phyloP scores from a whole-genome alignment of 768 basidiomycete genomes.

The Phallus indusiatus region DNA sequence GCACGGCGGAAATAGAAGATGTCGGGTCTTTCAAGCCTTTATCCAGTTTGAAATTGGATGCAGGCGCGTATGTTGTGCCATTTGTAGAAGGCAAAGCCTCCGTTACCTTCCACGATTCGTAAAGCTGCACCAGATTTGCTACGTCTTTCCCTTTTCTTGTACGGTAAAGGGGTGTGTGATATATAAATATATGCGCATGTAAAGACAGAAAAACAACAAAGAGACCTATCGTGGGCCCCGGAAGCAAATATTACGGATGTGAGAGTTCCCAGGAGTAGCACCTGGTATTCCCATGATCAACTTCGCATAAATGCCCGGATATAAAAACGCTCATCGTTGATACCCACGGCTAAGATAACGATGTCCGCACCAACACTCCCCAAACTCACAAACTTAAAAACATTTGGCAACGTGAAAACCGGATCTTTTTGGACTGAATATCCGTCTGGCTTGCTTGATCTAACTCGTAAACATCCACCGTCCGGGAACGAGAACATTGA shows the following conservation, averaged over 20 bases:
- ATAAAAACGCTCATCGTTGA: too few relatives aligned
- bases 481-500: slow-evolving; percentile 9
- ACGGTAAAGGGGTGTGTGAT: too few relatives aligned
- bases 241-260: too few relatives aligned
- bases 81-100: slow-evolving; percentile 30
- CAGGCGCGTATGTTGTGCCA: slow-evolving; percentile 38
- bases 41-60: slow-evolving; percentile 27
- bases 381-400: slow-evolving; percentile 31
- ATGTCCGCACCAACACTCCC: slow-evolving; percentile 35
- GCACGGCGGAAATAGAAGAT: slow-evolving; percentile 31
- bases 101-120: slow-evolving; percentile 11
- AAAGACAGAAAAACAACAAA: too few relatives aligned
- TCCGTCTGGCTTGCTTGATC: slow-evolving; percentile 50
- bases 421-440: slow-evolving; percentile 60
- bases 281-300: too few relatives aligned
- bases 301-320: too few relatives aligned
- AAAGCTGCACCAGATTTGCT: neutral
- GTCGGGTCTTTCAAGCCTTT: slow-evolving; percentile 32
- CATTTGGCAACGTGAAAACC: slow-evolving; percentile 41
- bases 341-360: too few relatives aligned
- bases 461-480: slow-evolving; percentile 42
- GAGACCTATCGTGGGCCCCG: too few relatives aligned
- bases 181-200: too few relatives aligned
- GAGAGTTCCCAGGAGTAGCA: too few relatives aligned
- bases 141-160: too few relatives aligned